phyloP scores from a whole-genome alignment of 202 grass and related monocot genomes.

The Thinopyrum obtusiflorum region DNA sequence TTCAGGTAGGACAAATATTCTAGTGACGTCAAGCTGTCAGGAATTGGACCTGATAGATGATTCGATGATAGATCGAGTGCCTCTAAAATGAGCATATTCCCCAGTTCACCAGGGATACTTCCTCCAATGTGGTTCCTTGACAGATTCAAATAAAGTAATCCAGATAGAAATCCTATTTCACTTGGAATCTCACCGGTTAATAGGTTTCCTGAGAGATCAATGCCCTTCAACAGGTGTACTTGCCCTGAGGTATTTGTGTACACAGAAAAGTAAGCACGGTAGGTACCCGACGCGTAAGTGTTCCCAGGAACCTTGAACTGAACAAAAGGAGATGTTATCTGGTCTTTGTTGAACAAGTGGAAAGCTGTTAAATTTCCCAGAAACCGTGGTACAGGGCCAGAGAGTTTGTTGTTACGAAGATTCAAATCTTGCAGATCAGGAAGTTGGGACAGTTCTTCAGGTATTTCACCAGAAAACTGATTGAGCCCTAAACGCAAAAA shows the following conservation, averaged over 20 bases:
- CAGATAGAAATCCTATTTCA: constrained; percentile 18
- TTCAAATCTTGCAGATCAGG: constrained; percentile 26
- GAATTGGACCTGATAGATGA: constrained; percentile 35
- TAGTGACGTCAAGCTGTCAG: neutral
- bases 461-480: constrained; percentile 37
- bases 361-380: constrained; percentile 34
- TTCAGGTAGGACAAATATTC: fast-evolving
- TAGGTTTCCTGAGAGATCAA: constrained; percentile 38
- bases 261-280: neutral
- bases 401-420: constrained; percentile 15
- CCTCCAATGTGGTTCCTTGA: constrained; percentile 33
- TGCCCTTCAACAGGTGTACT: fast-evolving
- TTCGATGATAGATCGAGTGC: constrained; percentile 52
- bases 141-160: constrained; percentile 19
- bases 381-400: constrained; percentile 10
- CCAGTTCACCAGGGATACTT: constrained; percentile 25
- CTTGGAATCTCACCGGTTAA: neutral
- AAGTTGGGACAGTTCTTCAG: constrained; percentile 29
- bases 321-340: neutral
- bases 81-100: neutral
- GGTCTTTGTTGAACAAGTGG: fast-evolving
- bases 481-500: constrained; percentile 25
- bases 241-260: neutral
- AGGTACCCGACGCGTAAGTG: too few species aligned
- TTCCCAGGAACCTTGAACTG: neutral